These are phyloP conservation scores for Zygoascus hellenicus DNA, from an alignment of 1,139 yeast genomes.

Conservation along the genomic window DNA sequence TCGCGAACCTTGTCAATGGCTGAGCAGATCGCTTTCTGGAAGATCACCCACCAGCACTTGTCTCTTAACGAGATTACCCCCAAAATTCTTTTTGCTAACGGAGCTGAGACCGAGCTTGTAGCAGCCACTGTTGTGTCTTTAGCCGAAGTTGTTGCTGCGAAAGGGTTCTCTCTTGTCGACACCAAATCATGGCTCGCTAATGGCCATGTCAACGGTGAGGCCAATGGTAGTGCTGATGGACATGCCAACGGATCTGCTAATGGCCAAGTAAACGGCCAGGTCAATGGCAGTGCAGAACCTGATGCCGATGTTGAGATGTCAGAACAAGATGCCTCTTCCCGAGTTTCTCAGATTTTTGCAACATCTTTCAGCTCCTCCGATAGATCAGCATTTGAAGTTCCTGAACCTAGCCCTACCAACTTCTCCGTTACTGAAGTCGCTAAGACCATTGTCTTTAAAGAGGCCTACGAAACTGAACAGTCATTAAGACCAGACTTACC, in stretches of 20 bases:
- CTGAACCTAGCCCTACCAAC: slow-evolving; percentile 32
- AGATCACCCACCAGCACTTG: slow-evolving; percentile 55
- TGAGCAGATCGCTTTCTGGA: slow-evolving; percentile 78
- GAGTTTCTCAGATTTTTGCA: slow-evolving; percentile 23
- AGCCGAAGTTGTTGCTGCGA: slow-evolving; percentile 32
- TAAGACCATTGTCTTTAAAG: slow-evolving; percentile 70
- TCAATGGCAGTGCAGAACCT: slow-evolving; percentile 18
- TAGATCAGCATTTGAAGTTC: neutral
- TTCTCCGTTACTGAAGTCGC: slow-evolving; percentile 52
- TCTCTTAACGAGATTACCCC: slow-evolving; percentile 62
- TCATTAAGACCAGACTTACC: slow-evolving; percentile 87
- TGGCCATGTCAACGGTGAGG: slow-evolving; percentile 23
- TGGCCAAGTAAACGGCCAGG: slow-evolving; percentile 27
- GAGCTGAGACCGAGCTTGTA: slow-evolving; percentile 74
- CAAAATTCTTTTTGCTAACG: slow-evolving; percentile 74
- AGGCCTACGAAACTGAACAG: slow-evolving; percentile 56
- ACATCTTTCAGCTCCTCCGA: slow-evolving; percentile 1
- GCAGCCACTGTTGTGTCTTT: slow-evolving; percentile 77
- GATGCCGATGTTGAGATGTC: slow-evolving; percentile 15
- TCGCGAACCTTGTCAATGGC: slow-evolving; percentile 75
- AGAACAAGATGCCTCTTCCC: slow-evolving; percentile 32
- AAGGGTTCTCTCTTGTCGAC: slow-evolving; percentile 31
- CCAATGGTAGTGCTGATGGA: slow-evolving; percentile 26
- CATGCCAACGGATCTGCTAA: slow-evolving; percentile 11
- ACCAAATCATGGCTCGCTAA: slow-evolving; percentile 14